Evolutionary conservation across 345 rosid genomes (phyloP), one percentile per base, ranked within the genome.

Genomic region (Excoecaria agallocha): DNA sequence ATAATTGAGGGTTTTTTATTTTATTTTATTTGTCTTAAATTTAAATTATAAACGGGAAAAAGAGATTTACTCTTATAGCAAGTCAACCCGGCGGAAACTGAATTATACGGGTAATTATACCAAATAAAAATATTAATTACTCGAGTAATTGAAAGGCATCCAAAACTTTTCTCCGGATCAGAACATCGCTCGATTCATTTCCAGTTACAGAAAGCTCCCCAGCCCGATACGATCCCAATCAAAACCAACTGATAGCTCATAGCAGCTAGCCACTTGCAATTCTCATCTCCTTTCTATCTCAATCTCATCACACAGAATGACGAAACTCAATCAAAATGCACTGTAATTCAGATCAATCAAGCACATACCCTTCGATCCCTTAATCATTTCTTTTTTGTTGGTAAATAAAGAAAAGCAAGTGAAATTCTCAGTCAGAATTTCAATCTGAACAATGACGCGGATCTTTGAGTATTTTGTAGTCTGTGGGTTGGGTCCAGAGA

Each of bases 391-490:
- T 3, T 45, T 66, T 19, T 41, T 45, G 59, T 55, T n/a, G n/a
- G 25, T 17, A 22, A 11, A 45, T 37, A 3, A 66, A 12, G n/a
- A 48, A 46, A 66, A 46, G 24, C 3, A 48, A 49, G 70, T 41
- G 16, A 58, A 57, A 58, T 43, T 48, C 38, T 48, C n/a, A 63
- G 22, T 8, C 7, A 8, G 38, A 63, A 16, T 3, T 16, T n/a
- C 68, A 45, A 58, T 24, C 50, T 1, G 62, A 30, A 71, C 22
- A 71, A 92, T 90, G 94, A 82, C 87, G 63, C 84, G 87, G 83
- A 78, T 91, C 82, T 93, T 96, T 81, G 99, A 96, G 86, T 91
- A 93, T 80, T 96, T 96, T 80, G 95, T 96, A 45, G 96, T 90
- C 17, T 91, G 99, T 49, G 97, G 99, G 56, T 77, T 91, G 2